A percentile compares a stretch with the other conserved stretches of the same genome.
These are phyloP conservation scores for Penicillium sp. DNA, from an alignment of 2,329 filamentous ascomycete species.

Conservation along the genomic window DNA sequence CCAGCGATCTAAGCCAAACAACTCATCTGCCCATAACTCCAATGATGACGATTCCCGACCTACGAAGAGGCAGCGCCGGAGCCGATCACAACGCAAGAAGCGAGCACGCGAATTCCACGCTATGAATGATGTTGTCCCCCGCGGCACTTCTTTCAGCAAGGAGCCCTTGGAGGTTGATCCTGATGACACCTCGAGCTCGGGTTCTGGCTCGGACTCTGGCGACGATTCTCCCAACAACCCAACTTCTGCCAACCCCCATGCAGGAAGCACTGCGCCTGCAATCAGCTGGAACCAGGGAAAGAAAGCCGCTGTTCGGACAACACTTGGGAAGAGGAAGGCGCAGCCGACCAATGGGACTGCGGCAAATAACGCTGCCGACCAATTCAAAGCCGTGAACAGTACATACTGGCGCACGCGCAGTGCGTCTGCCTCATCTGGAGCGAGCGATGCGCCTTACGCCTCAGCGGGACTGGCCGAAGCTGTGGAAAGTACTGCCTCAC, in stretches of 20 bases:
- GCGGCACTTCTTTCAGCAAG: constrained; percentile 33
- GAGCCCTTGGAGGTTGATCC: constrained; percentile 32
- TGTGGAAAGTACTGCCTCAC: constrained; percentile 20
- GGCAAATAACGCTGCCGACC: constrained; percentile 15
- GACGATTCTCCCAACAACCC: constrained; percentile 11
- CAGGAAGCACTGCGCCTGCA: constrained; percentile 25
- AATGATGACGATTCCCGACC: constrained; percentile 21
- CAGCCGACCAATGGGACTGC: constrained; percentile 2
- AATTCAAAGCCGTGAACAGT: constrained; percentile 35
- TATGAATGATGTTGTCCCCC: constrained; percentile 36
- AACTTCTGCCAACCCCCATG: constrained; percentile 16
- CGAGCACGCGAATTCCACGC: too few species aligned
- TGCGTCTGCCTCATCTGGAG: constrained; percentile 26
- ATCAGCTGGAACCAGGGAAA: constrained; percentile 46
- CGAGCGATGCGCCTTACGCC: constrained; percentile 4
- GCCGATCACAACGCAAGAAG: constrained; percentile 19
- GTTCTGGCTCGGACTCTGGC: constrained; percentile 20
- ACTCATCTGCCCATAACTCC: constrained; percentile 23
- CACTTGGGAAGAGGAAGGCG: constrained; percentile 31
- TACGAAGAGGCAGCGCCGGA: constrained; percentile 27
- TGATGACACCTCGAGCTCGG: constrained; percentile 30
- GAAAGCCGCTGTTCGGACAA: constrained; percentile 41
- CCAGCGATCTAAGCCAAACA: constrained; percentile 30
- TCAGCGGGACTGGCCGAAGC: background rate
- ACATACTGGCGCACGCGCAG: constrained; percentile 38